phyloP scores from a whole-genome alignment of 192 early-diverging fungal species.

The Cladochytrium replicatum region DNA sequence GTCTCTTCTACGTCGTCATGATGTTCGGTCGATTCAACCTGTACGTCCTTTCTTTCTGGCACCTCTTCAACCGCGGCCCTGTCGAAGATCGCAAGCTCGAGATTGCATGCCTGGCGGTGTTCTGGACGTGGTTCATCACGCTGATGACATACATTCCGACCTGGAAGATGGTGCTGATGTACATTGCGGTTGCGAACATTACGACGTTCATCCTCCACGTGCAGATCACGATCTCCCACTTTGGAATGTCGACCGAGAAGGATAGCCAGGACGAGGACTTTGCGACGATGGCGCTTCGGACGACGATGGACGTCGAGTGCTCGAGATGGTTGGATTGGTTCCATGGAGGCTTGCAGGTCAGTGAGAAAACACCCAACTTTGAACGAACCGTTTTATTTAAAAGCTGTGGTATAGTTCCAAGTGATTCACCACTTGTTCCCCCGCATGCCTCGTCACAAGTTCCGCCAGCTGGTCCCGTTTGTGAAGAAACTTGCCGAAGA shows the following conservation, averaged over 20 bases:
- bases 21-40: slow-evolving; percentile 90
- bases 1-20: slow-evolving; percentile 76
- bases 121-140: slow-evolving; percentile 69
- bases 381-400: neutral
- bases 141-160: slow-evolving; percentile 61
- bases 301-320: slow-evolving; percentile 95
- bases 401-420: slow-evolving; percentile 53
- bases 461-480: slow-evolving; percentile 57
- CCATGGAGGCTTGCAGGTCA: slow-evolving; percentile 84
- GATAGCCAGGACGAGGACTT: slow-evolving; percentile 66
- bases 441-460: slow-evolving; percentile 82
- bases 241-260: slow-evolving; percentile 71
- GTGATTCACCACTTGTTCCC: slow-evolving; percentile 95
- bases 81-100: slow-evolving; percentile 71
- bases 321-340: slow-evolving; percentile 91
- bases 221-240: slow-evolving; percentile 94
- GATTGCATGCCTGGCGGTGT: slow-evolving; percentile 58
- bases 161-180: slow-evolving; percentile 50
- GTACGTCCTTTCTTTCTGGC: slow-evolving; percentile 61
- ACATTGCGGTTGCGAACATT: slow-evolving; percentile 69
- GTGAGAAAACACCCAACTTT: neutral
- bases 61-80: slow-evolving; percentile 44
- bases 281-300: slow-evolving; percentile 75
- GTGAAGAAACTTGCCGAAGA: slow-evolving; percentile 68
- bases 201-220: slow-evolving; percentile 80